Conservation (phyloP, 2,329 filamentous ascomycete species). For the Keithomyces neogunnii region DNA sequence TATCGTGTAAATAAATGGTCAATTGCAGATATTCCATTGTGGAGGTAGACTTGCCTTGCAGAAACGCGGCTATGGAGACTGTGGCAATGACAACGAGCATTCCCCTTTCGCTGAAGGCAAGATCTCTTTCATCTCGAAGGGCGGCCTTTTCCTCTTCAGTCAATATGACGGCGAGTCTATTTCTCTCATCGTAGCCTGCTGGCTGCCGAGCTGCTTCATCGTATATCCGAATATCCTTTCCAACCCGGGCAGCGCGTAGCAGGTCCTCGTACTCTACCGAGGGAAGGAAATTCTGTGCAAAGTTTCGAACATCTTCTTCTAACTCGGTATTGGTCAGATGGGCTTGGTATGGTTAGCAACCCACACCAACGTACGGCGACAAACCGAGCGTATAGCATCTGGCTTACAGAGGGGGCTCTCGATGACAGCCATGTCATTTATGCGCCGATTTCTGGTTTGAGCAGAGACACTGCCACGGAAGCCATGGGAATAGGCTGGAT, state of each 20-base stretch:
- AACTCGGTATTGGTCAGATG: conserved; percentile 29
- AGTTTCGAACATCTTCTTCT: conserved; percentile 24
- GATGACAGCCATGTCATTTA: conserved; percentile 26
- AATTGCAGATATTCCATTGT: too few species aligned
- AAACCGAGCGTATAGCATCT: neutral
- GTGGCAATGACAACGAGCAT: conserved; percentile 32
- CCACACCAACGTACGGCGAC: neutral
- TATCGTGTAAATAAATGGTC: too few species aligned
- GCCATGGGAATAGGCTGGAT: neutral
- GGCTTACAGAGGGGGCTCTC: conserved; percentile 25
- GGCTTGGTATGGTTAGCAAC: conserved; percentile 16
- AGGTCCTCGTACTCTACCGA: conserved; percentile 21
- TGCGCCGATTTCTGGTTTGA: conserved; percentile 18
- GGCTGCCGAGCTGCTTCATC: conserved; percentile 24
- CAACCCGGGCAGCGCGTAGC: conserved; percentile 30
- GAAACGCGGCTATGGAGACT: conserved; percentile 33
- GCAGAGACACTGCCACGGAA: conserved; percentile 11
- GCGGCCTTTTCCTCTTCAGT: conserved; percentile 27
- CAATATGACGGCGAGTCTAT: conserved; percentile 22
- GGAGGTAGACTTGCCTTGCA: conserved; percentile 20
- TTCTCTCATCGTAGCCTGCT: conserved; percentile 9
- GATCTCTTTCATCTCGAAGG: conserved; percentile 28
- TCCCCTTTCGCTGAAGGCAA: conserved; percentile 27
- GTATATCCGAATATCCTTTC: conserved; percentile 30
- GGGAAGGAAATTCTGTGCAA: conserved; percentile 19